Percentiles rank a stretch among this genome's conserved stretches.
Evolutionary conservation across 2,329 filamentous ascomycete genomes (phyloP).

Genomic region (Clarireedia hainanense): DNA sequence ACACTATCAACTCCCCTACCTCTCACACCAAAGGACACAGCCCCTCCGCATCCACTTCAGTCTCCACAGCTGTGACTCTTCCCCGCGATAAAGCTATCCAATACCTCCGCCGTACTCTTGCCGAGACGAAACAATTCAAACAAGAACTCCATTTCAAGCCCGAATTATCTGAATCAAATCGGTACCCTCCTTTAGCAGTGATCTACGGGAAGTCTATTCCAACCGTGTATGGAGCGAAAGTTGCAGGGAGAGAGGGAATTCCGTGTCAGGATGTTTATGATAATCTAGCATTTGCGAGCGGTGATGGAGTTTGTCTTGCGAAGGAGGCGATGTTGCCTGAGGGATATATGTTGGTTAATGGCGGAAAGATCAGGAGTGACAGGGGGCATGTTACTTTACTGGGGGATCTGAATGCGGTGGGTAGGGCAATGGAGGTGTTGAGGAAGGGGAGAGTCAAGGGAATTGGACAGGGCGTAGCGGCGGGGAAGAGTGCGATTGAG

Average conservation of each 20-base stretch:
- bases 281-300: slow-evolving; percentile 75
- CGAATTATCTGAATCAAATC: slow-evolving; percentile 53
- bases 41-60: slow-evolving; percentile 22
- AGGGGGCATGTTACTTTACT: slow-evolving; percentile 81
- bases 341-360: slow-evolving; percentile 67
- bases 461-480: slow-evolving; percentile 54
- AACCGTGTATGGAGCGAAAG: slow-evolving; percentile 74
- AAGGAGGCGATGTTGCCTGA: slow-evolving; percentile 76
- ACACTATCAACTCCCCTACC: not conserved
- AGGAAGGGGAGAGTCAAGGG: slow-evolving; percentile 60
- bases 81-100: slow-evolving; percentile 34
- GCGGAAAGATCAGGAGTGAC: slow-evolving; percentile 71
- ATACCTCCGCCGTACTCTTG: slow-evolving; percentile 71
- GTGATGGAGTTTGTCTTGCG: slow-evolving; percentile 84
- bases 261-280: slow-evolving; percentile 73
- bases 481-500: not conserved
- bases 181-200: slow-evolving; percentile 73
- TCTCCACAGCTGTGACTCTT: slow-evolving; percentile 28
- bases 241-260: slow-evolving; percentile 66
- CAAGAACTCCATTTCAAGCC: slow-evolving; percentile 58
- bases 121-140: slow-evolving; percentile 67
- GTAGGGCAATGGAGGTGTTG: slow-evolving; percentile 63
- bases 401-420: slow-evolving; percentile 76
- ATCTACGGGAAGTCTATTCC: slow-evolving; percentile 84
- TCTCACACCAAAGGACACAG: slow-evolving; percentile 13